Conservation (phyloP, 805 yeast genomes). For the Cyberlindnera euphorbiae region DNA sequence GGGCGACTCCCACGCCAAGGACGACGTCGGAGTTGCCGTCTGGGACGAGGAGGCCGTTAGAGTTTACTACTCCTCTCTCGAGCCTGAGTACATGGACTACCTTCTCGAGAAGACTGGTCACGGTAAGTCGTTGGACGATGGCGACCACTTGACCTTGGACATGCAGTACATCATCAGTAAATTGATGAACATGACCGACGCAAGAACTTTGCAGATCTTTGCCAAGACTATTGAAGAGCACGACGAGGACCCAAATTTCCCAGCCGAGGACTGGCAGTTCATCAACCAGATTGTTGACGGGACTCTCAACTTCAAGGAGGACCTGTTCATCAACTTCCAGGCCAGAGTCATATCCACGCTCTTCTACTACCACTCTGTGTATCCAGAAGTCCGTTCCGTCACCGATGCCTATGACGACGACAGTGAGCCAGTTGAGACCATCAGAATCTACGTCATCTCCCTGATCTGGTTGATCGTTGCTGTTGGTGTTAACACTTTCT, state of each 20-base stretch:
- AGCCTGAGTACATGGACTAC: constrained; percentile 4
- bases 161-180: constrained; percentile 12
- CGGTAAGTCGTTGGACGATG: constrained; percentile 9
- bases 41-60: constrained; percentile 13
- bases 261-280: constrained; percentile 22
- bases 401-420: constrained; percentile 49
- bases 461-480: constrained; percentile 47
- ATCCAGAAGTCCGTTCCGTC: constrained; percentile 64
- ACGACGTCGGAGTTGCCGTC: constrained; percentile 2
- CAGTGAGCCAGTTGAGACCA: constrained; percentile 44
- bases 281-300: constrained; percentile 5
- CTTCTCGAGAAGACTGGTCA: constrained; percentile 17
- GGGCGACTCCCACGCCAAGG: no score
- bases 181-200: constrained; percentile 24
- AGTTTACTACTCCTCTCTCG: constrained; percentile 8
- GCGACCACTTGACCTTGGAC: constrained; percentile 13
- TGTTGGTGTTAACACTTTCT: constrained; percentile 51
- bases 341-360: constrained; percentile 7
- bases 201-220: constrained; percentile 24
- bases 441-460: constrained; percentile 34
- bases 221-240: constrained; percentile 38
- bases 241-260: constrained; percentile 44
- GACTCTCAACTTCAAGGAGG: background rate
- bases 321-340: constrained; percentile 7
- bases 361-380: constrained; percentile 43